Evolutionary conservation across 2,329 filamentous ascomycete species (phyloP), one percentile per base, ranked within the genome.

Genomic region (Juglanconis sp.): DNA sequence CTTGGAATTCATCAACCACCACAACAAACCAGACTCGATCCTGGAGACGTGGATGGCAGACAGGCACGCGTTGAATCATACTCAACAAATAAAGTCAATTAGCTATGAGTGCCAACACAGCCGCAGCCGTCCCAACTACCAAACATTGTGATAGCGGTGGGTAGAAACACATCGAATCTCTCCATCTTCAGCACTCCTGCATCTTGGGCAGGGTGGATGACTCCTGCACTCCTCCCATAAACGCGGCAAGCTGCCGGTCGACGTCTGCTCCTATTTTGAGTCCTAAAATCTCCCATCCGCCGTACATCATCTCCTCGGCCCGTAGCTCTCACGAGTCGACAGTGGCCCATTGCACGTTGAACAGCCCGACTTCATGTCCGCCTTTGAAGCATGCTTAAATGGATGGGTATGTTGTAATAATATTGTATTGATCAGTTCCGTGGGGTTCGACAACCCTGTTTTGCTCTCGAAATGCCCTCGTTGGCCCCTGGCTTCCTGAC

Each of bases 351-450:
- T 10, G 34, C 17, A 30, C 30, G 50, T 17, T 53, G 30, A 24
- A 24, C 24, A 24, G 24, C 24, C 24, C 24, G 15, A 24, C 50
- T 40, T 31, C 34, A 24, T 5, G 3, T 17, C 24, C 9, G 32
- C 34, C 35, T 24, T 34, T 11, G 11, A 11, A 38, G 47, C 36
- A 36, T 17, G 34, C 36, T n/a, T 42, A 34, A 24, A 9, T 36
- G 46, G 40, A 35, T 13, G 42, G 30, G 11, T 11, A 46, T n/a
- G 10, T 53, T 59, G 48, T 51, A 57, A 50, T 46, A 60, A 51
- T 49, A 55, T 60, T 62, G 49, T 60, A 62, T 60, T 58, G 60
- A 60, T 53, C 60, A 54, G 53, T 42, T 31, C 53, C 40, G 11
- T 35, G 34, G 49, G 57, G 53, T 49, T 46, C 51, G 46, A 57